A percentile compares a stretch with the other conserved stretches of the same genome.
Conservation (phyloP, 495 filamentous ascomycete species). For the Annulohypoxylon maeteangense region DNA sequence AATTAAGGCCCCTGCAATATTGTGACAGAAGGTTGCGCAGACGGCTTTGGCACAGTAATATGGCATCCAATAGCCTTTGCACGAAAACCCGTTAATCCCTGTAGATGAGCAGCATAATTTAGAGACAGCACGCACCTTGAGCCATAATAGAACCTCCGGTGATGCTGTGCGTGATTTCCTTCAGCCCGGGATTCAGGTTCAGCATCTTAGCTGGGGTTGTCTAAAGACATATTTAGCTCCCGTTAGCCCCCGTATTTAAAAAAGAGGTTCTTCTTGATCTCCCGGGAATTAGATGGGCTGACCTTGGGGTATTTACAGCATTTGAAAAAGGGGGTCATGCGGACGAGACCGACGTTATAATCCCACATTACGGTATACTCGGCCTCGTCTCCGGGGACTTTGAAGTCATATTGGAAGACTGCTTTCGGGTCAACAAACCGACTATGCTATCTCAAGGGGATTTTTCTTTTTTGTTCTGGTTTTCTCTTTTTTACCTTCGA, state of each 20-base stretch:
- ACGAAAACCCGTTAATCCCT: slow-evolving; percentile 13
- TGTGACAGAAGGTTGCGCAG: slow-evolving; percentile 86
- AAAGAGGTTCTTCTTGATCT: not conserved
- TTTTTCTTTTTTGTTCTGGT: slow-evolving; percentile 7
- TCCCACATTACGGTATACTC: slow-evolving; percentile 92
- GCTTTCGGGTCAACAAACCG: slow-evolving; percentile 30
- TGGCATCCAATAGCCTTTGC: slow-evolving; percentile 94
- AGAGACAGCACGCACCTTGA: slow-evolving; percentile 71
- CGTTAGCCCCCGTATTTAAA: too few species aligned
- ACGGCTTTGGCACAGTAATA: slow-evolving; percentile 84
- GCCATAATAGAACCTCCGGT: slow-evolving; percentile 89
- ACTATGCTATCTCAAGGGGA: slow-evolving; percentile 20
- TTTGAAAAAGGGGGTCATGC: slow-evolving; percentile 95
- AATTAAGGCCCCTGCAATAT: slow-evolving; percentile 84
- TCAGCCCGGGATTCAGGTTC: slow-evolving; percentile 79
- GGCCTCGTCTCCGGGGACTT: slow-evolving; percentile 71
- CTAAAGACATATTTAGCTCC: slow-evolving; percentile 56
- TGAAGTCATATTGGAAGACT: slow-evolving; percentile 96
- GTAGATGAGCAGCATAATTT: not conserved
- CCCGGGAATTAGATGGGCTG: slow-evolving; percentile 13
- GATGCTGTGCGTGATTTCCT: slow-evolving; percentile 89
- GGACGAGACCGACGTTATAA: slow-evolving; percentile 93
- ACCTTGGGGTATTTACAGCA: slow-evolving; percentile 89
- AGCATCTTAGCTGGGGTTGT: slow-evolving; percentile 87
- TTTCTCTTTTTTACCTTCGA: slow-evolving; percentile 73